Evolutionary conservation across 169 alveolate species (phyloP).

Genomic region (Eimeria sp.): DNA sequence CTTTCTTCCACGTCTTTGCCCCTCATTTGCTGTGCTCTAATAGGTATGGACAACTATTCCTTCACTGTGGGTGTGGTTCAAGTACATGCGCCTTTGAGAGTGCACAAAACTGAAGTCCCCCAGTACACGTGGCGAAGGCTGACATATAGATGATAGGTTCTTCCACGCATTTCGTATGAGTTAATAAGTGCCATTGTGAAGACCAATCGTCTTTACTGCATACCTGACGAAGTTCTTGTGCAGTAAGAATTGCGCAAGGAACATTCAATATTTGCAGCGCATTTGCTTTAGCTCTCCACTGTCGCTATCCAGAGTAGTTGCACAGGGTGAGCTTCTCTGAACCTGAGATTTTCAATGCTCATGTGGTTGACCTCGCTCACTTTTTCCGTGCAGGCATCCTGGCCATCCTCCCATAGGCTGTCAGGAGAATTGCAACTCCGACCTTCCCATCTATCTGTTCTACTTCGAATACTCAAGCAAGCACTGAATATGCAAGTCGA

Average conservation of each 20-base stretch:
- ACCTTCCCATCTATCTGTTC: neutral
- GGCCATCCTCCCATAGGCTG: neutral
- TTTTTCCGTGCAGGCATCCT: neutral
- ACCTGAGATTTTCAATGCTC: neutral
- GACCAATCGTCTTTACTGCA: neutral
- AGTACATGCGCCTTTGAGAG: neutral
- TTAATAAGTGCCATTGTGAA: neutral
- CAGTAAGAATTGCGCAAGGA: neutral
- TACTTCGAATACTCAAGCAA: neutral
- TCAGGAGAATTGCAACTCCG: neutral
- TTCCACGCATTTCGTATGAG: neutral
- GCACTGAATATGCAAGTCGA: neutral
- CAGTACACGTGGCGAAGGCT: neutral
- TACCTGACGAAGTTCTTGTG: no score
- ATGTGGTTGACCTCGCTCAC: no score
- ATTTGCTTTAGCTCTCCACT: no score
- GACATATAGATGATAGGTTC: neutral
- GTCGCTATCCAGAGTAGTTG: no score
- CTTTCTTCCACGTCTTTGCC: neutral
- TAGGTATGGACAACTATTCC: no score
- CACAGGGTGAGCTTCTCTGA: no score
- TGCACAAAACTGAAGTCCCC: neutral
- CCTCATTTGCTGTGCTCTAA: no score
- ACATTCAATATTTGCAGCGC: neutral
- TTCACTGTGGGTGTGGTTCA: neutral